Conservation (phyloP, 2,329 filamentous ascomycete genomes). For the Dactylellina drechsleri region DNA sequence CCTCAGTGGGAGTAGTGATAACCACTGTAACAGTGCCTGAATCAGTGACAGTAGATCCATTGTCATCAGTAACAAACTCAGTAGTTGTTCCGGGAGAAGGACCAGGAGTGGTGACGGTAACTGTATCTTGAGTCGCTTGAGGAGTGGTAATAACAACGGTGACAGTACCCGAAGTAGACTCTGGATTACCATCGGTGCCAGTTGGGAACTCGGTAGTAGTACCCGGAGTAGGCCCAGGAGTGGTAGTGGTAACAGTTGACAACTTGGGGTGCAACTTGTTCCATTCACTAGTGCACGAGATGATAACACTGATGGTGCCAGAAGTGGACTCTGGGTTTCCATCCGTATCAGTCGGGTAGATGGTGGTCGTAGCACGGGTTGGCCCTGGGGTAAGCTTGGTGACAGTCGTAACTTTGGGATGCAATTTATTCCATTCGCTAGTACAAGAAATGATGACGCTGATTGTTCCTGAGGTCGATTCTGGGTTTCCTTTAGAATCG, state of each 20-base stretch:
- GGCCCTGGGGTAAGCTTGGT: background rate
- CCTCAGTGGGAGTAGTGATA: background rate
- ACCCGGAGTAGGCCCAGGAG: background rate
- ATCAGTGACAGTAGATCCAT: background rate
- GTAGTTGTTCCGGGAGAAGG: background rate
- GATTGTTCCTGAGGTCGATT: background rate
- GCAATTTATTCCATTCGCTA: background rate
- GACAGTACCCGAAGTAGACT: background rate
- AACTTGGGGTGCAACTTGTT: background rate
- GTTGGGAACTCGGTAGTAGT: background rate
- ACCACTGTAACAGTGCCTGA: background rate
- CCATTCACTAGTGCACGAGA: background rate
- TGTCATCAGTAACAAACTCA: background rate
- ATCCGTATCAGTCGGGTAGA: background rate
- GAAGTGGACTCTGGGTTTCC: background rate
- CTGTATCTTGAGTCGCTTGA: background rate
- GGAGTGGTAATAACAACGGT: background rate
- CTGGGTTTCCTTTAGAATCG: background rate
- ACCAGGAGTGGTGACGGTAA: background rate
- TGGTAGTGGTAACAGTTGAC: background rate
- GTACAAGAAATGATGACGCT: background rate
- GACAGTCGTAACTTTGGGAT: background rate
- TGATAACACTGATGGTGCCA: background rate
- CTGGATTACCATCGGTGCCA: background rate
- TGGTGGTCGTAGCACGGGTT: background rate